Percentiles rank a stretch among this genome's conserved stretches.
phyloP scores from a whole-genome alignment of 371 early-diverging fungal species.

The Apophysomyces elegans region DNA sequence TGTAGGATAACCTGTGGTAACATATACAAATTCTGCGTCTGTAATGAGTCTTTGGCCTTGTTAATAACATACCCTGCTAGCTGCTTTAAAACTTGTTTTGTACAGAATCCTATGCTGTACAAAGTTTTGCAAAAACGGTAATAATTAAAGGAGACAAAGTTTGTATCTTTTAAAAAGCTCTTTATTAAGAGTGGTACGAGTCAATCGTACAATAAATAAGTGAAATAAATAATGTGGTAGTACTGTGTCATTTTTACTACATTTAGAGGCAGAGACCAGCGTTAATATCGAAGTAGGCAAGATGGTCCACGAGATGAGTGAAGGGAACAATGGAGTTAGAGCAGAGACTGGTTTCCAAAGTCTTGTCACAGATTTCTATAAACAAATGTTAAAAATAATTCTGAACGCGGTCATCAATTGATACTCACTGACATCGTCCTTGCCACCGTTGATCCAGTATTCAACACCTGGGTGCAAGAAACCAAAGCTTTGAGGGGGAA shows the following conservation, averaged over 20 bases:
- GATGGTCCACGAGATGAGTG: constrained; percentile 14
- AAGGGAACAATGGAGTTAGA: constrained; percentile 17
- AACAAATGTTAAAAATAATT: neutral
- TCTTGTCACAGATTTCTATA: constrained; percentile 10
- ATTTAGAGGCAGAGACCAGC: constrained; percentile 20
- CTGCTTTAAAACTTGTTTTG: too few relatives aligned
- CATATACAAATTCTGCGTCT: too few relatives aligned
- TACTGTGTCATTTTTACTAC: neutral
- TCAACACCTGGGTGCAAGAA: constrained; percentile 29
- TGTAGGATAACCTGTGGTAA: too few relatives aligned
- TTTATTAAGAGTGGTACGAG: constrained; percentile 9
- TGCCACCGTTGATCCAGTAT: constrained; percentile 20
- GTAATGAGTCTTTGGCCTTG: too few relatives aligned
- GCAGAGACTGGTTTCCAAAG: constrained; percentile 9
- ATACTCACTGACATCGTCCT: constrained; percentile 17
- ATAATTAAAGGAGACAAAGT: neutral
- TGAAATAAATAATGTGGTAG: neutral
- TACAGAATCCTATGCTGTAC: too few relatives aligned
- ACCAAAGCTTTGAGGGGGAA: constrained; percentile 18
- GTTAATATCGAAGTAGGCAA: constrained; percentile 23
- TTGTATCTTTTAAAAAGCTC: neutral
- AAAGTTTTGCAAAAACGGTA: too few relatives aligned
- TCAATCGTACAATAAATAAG: constrained; percentile 10
- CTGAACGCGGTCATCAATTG: neutral
- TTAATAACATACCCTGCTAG: too few relatives aligned